Evolutionary conservation across 73 alveolate genomes (phyloP).

Genomic region (Paramecium biaurelia): DNA sequence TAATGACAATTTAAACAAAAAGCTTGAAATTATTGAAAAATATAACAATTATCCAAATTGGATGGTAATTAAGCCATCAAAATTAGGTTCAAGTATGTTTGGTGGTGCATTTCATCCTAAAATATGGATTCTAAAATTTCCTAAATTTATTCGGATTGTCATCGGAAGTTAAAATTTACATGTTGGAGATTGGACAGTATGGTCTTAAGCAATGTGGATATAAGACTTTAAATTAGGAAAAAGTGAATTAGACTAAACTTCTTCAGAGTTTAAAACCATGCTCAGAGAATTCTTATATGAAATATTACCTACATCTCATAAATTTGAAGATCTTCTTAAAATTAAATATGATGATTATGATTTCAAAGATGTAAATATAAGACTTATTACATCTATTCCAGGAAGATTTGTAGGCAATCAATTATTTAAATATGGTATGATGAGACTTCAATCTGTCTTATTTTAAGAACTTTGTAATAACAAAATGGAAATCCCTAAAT

Average conservation of each 20-base stretch:
- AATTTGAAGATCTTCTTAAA: slow-evolving; percentile 34
- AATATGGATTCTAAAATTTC: slow-evolving; percentile 60
- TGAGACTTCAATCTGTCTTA: slow-evolving; percentile 29
- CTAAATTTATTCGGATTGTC: slow-evolving; percentile 51
- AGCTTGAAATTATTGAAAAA: background rate
- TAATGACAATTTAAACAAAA: background rate
- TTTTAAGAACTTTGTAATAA: background rate
- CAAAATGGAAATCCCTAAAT: background rate
- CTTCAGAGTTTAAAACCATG: slow-evolving; percentile 38
- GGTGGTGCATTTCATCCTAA: slow-evolving; percentile 67
- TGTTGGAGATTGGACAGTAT: slow-evolving; percentile 64
- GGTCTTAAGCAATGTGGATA: slow-evolving; percentile 58
- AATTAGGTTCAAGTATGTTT: background rate
- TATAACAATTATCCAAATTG: slow-evolving; percentile 48
- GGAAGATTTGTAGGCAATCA: slow-evolving; percentile 39
- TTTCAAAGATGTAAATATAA: slow-evolving; percentile 52
- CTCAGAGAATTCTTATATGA: background rate
- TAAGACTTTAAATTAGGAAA: slow-evolving; percentile 48
- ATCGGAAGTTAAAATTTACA: slow-evolving; percentile 63
- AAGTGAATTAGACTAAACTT: background rate
- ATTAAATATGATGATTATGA: slow-evolving; percentile 64
- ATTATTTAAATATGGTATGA: slow-evolving; percentile 28
- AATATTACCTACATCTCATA: slow-evolving; percentile 45
- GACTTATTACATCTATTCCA: slow-evolving; percentile 35
- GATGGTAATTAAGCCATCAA: slow-evolving; percentile 56